These are phyloP conservation scores for Abortiporus biennis DNA, from an alignment of 1,284 basidiomycete species.

Conservation along the genomic window DNA sequence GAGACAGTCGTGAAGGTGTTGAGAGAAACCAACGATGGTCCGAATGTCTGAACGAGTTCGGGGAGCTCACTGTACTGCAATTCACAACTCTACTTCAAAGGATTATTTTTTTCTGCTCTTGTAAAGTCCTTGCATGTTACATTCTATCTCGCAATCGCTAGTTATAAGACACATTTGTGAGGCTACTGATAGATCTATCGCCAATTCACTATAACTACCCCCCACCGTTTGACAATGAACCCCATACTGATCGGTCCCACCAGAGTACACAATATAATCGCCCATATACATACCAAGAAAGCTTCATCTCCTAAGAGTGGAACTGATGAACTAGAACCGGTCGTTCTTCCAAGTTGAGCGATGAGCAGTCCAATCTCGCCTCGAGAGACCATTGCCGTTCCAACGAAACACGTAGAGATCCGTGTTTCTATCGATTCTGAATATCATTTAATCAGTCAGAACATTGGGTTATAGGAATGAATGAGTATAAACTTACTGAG, in stretches of 20 bases:
- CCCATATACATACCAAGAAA: slow-evolving; percentile 41
- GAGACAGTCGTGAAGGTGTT: neutral
- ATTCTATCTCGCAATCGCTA: too few relatives aligned
- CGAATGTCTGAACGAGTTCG: too few relatives aligned
- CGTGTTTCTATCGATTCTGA: too few relatives aligned
- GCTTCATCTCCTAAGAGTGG: slow-evolving; percentile 31
- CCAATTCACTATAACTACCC: slow-evolving; percentile 15
- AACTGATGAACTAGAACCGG: slow-evolving; percentile 3
- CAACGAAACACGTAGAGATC: slow-evolving; percentile 19
- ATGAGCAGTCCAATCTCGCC: slow-evolving; percentile 47
- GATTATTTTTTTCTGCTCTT: too few relatives aligned
- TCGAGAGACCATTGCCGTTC: slow-evolving; percentile 42
- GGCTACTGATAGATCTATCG: neutral
- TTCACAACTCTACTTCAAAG: too few relatives aligned
- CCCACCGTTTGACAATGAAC: slow-evolving; percentile 16
- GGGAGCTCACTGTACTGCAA: too few relatives aligned
- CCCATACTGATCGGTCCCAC: slow-evolving; percentile 38
- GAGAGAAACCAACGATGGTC: neutral
- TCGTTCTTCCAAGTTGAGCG: slow-evolving; percentile 21
- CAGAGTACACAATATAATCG: slow-evolving; percentile 43
- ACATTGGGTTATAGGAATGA: too few relatives aligned
- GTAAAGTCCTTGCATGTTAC: too few relatives aligned
- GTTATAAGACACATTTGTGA: too few relatives aligned
- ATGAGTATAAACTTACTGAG: too few relatives aligned
- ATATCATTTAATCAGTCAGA: too few relatives aligned